Conservation (phyloP, 1,139 yeast genomes). For the Yamadazyma aaseri region DNA sequence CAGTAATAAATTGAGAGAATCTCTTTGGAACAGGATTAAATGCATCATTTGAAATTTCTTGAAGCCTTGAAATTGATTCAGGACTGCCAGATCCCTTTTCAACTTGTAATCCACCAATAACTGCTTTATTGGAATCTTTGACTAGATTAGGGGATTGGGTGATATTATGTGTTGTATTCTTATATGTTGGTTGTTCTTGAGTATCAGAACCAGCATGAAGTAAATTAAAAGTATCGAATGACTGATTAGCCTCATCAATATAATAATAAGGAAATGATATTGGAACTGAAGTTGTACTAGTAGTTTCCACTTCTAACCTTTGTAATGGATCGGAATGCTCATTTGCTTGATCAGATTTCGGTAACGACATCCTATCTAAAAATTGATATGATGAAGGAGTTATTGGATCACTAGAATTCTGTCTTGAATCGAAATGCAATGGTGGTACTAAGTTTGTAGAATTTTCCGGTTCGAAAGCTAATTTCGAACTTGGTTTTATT, state of each 20-base stretch:
- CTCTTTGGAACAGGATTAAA: constrained; percentile 41
- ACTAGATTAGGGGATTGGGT: not conserved
- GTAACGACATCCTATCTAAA: constrained; percentile 9
- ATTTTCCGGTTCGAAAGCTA: not conserved
- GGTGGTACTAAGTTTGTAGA: not conserved
- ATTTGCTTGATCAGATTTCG: constrained; percentile 9
- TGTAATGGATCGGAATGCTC: constrained; percentile 17
- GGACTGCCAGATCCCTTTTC: constrained; percentile 6
- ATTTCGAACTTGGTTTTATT: no score
- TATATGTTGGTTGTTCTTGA: constrained; percentile 19
- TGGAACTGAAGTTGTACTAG: constrained; percentile 31
- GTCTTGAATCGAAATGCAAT: not conserved
- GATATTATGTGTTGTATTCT: constrained; percentile 22
- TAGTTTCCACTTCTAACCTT: constrained; percentile 32
- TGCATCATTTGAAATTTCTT: constrained; percentile 9
- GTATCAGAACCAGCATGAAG: constrained; percentile 15
- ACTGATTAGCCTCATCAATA: constrained; percentile 24
- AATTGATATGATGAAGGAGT: constrained; percentile 3
- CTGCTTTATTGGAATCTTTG: constrained; percentile 2
- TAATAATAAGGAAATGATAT: constrained; percentile 36
- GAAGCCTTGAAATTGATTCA: constrained; percentile 5
- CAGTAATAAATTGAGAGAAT: constrained; percentile 42
- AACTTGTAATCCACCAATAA: constrained; percentile 11
- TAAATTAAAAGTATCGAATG: constrained; percentile 34
- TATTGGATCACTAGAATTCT: not conserved